Conservation (phyloP, 2,329 filamentous ascomycete species). For the Lachnellula occidentalis region DNA sequence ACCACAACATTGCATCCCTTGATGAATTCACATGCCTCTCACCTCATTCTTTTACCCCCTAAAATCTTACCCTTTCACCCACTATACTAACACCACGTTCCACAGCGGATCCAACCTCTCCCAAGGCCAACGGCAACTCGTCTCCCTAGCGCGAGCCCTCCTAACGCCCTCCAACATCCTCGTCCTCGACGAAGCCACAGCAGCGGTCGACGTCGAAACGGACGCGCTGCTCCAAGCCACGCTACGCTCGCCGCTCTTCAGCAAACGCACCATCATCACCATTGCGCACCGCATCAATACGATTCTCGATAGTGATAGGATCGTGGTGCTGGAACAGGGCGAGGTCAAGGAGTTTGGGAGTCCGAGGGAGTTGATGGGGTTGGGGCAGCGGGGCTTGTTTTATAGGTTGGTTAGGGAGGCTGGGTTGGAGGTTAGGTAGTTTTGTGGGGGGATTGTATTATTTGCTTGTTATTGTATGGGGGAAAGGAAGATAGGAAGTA, state of each 20-base stretch:
- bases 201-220: constrained; percentile 63
- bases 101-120: constrained; percentile 82
- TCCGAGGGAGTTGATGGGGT: constrained; percentile 69
- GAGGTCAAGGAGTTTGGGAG: constrained; percentile 90
- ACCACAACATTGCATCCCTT: background rate
- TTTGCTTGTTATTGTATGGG: background rate
- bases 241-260: constrained; percentile 63
- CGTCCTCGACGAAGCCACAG: constrained; percentile 93
- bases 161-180: constrained; percentile 95
- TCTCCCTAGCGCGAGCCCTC: constrained; percentile 88
- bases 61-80: constrained; percentile 3
- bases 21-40: constrained; percentile 3
- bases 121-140: constrained; percentile 87
- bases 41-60: constrained; percentile 1
- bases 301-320: constrained; percentile 81
- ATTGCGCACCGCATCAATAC: constrained; percentile 98
- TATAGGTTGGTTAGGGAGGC: constrained; percentile 89
- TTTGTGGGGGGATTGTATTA: background rate
- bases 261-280: constrained; percentile 93
- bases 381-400: constrained; percentile 73
- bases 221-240: constrained; percentile 62
- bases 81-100: constrained; percentile 4
- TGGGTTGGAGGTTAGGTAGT: constrained; percentile 48
- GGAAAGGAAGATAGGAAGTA: background rate
- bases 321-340: constrained; percentile 89